Conservation (phyloP, 2,329 filamentous ascomycete genomes). For the Sporothrix pseudoabietina region DNA sequence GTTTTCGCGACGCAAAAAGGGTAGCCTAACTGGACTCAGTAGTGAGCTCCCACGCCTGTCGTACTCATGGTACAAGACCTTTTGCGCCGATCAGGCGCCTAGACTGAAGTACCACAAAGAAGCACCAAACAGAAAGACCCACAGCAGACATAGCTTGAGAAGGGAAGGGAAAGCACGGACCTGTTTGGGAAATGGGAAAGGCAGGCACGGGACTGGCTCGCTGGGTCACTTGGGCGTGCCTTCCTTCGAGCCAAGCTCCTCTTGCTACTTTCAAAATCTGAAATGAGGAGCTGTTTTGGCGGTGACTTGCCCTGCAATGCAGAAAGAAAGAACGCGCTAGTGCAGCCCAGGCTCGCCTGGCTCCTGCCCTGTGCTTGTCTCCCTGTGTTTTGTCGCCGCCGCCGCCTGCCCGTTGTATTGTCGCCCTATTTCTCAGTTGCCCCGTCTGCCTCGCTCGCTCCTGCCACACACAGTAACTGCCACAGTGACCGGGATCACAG, state of each 20-base stretch:
- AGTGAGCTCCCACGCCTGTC: neutral
- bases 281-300: slow-evolving; percentile 16
- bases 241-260: neutral
- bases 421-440: neutral
- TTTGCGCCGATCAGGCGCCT: slow-evolving; percentile 16
- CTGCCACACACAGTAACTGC: neutral
- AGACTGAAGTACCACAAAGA: neutral
- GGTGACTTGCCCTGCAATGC: neutral
- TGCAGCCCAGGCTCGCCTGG: neutral
- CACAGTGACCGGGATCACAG: slow-evolving; percentile 7
- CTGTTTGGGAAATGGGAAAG: neutral
- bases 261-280: neutral
- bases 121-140: neutral
- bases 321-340: slow-evolving; percentile 5
- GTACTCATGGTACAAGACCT: neutral
- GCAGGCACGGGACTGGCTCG: neutral
- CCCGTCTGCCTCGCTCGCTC: slow-evolving; percentile 6
- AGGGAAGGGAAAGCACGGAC: neutral
- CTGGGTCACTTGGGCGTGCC: neutral
- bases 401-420: neutral
- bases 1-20: neutral
- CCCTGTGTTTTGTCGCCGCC: neutral
- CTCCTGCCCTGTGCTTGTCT: neutral
- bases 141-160: neutral
- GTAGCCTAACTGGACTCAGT: neutral